Evolutionary conservation across 2,329 filamentous ascomycete species (phyloP).

Genomic region (Ceratocystis cacaofunesta): DNA sequence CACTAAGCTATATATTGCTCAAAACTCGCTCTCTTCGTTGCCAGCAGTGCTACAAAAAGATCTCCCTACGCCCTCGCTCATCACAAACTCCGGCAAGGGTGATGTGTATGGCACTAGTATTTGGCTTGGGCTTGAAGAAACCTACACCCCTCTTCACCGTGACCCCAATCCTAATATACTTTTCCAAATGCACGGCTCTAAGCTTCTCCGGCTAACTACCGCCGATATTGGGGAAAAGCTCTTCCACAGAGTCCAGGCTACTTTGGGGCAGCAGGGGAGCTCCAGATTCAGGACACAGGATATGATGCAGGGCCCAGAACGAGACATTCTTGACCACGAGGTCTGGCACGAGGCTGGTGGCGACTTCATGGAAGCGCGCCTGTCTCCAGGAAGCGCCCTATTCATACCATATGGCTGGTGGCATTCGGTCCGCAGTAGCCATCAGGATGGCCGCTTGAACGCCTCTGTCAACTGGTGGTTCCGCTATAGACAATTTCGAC

Average conservation of each 20-base stretch:
- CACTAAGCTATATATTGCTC: conserved; percentile 65
- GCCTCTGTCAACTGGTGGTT: conserved; percentile 35
- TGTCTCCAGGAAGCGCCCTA: conserved; percentile 38
- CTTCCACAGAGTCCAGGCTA: conserved; percentile 39
- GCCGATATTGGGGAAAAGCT: conserved; percentile 49
- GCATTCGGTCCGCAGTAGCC: conserved; percentile 31
- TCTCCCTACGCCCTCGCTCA: conserved; percentile 50
- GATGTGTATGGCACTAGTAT: conserved; percentile 79
- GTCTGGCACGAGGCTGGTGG: conserved; percentile 44
- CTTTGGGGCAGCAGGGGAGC: conserved; percentile 27
- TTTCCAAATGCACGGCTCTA: conserved; percentile 61
- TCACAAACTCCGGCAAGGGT: conserved; percentile 50
- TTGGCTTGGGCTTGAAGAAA: conserved; percentile 78
- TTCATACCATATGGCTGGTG: conserved; percentile 33
- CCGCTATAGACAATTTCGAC: conserved; percentile 21
- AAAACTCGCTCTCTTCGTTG: conserved; percentile 56
- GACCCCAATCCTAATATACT: conserved; percentile 94
- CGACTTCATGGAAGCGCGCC: conserved; percentile 35
- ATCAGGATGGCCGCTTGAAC: conserved; percentile 26
- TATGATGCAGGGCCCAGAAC: conserved; percentile 80
- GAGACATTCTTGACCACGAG: conserved; percentile 45
- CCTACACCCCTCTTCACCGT: conserved; percentile 77
- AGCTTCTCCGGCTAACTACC: conserved; percentile 55
- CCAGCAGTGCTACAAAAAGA: conserved; percentile 48
- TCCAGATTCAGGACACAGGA: conserved; percentile 56